These are phyloP conservation scores for Leccinum obscurum DNA, from an alignment of 768 basidiomycete genomes.

Conservation along the genomic window DNA sequence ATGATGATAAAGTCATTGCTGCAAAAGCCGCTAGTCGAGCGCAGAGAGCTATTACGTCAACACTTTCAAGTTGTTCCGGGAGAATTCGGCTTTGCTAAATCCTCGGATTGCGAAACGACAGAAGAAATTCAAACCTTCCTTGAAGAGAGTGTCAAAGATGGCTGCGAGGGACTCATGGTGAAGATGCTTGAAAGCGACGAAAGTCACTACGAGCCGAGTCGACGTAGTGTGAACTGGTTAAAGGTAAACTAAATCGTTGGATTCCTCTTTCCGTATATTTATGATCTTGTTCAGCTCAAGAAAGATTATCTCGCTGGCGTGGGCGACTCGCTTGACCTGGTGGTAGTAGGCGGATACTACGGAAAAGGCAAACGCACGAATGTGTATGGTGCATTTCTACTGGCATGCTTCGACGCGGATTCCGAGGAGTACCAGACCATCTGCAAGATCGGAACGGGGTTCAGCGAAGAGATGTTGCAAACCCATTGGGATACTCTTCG, in stretches of 20 bases:
- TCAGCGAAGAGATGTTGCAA: slow-evolving; percentile 88
- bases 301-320: slow-evolving; percentile 97
- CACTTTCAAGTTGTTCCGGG: slow-evolving; percentile 82
- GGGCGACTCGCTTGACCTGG: slow-evolving; percentile 95
- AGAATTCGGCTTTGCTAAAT: slow-evolving; percentile 93
- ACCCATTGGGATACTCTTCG: slow-evolving; percentile 79
- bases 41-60: slow-evolving; percentile 72
- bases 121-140: slow-evolving; percentile 96
- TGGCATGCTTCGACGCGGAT: slow-evolving; percentile 96
- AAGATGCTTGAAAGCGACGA: slow-evolving; percentile 95
- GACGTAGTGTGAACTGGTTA: slow-evolving; percentile 96
- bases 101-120: slow-evolving; percentile 82
- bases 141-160: slow-evolving; percentile 96
- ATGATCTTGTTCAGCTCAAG: slow-evolving; percentile 66
- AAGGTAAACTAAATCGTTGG: slow-evolving; percentile 58
- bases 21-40: slow-evolving; percentile 68
- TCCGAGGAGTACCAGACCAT: slow-evolving; percentile 95
- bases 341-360: slow-evolving; percentile 97
- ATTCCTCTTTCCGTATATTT: slow-evolving; percentile 3
- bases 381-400: slow-evolving; percentile 96
- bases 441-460: slow-evolving; percentile 99
- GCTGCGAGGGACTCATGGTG: slow-evolving; percentile 99
- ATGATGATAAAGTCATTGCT: slow-evolving; percentile 69
- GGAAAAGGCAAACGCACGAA: slow-evolving; percentile 98
- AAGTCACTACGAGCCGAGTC: slow-evolving; percentile 93